A percentile compares a stretch with the other conserved stretches of the same genome.
phyloP scores from a whole-genome alignment of 164 flowering plant genomes.

The Annona cherimola region DNA sequence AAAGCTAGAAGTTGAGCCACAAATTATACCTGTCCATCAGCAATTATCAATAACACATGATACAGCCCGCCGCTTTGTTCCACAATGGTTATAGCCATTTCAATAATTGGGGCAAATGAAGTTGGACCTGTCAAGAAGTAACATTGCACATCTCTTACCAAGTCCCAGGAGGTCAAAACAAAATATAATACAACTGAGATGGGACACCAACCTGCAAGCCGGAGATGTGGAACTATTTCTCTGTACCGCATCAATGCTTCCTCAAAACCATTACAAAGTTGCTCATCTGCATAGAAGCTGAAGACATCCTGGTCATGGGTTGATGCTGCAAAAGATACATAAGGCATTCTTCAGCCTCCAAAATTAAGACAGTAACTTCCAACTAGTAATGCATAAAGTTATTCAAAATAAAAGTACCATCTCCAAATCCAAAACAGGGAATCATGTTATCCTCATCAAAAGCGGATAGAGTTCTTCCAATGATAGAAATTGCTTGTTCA shows the following conservation, averaged over 20 bases:
- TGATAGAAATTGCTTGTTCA: conserved; percentile 34
- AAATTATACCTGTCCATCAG: too few species aligned
- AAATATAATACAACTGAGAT: neutral
- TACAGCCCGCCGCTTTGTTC: too few species aligned
- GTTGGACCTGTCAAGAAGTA: too few species aligned
- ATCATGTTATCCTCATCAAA: too few species aligned
- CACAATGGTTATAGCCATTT: too few species aligned
- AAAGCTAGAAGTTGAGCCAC: too few species aligned
- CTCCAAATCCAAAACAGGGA: conserved; percentile 66
- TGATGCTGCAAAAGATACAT: conserved; percentile 35
- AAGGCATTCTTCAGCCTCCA: neutral
- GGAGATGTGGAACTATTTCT: conserved; percentile 51
- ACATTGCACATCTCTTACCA: too few species aligned
- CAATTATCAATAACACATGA: too few species aligned
- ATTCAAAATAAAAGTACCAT: conserved; percentile 29
- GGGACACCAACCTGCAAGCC: conserved; percentile 42
- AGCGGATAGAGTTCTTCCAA: conserved; percentile 3
- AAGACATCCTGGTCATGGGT: conserved; percentile 70
- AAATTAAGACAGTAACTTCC: too few species aligned
- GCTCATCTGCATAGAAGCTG: conserved; percentile 42
- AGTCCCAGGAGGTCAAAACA: too few species aligned
- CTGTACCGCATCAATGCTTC: conserved; percentile 46
- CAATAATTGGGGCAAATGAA: too few species aligned
- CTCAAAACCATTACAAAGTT: conserved; percentile 50
- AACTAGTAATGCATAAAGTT: too few species aligned